Base-by-base conservation (phyloP, 345 rosid species). In the Salix purpurea region DNA sequence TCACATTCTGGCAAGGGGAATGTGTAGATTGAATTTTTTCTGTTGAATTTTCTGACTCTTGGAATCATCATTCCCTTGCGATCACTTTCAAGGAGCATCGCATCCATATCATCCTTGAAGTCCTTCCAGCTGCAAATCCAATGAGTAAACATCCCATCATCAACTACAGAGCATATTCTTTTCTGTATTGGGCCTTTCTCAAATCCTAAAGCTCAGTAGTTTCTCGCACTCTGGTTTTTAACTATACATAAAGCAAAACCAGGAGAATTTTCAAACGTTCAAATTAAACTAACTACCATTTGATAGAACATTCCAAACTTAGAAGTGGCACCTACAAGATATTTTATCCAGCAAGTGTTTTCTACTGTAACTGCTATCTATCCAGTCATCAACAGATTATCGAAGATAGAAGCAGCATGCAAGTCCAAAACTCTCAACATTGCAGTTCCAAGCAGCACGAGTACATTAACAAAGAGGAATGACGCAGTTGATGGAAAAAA, bases 1-100 rank as follows among this genome's bases (percentile, higher is more conserved):
- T 86, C 84, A 44, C 97, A 91, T 78, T 93, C 99, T 2, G 99
- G 96, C 82, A 92, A 89, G 67, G 97, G 99, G 74, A 86, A 93
- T 1, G 89, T 83, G 84, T 95, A 93, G 77, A 95, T 85, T 7
- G 97, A 90, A 76, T 94, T 93, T 81, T 95, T 91, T 34, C 99
- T 81, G 88, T 91, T 93, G 84, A 93, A 84, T 83, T 91, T 95
- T 69, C 84, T 85, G 6, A 93, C 81, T 78, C 92, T 89, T 5
- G 99, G 99, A 67, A 95, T 91, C 83, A 89, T 87, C 80, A 89
- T 81, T 72, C 96, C 97, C 75, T 91, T 93, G 52, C 93, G 90
- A 76, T 95, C 97, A 65, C 91, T 95, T 84, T 95, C 97, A 67
- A 74, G 65, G 1, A 95, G 91, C 97, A 93, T 91, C 8, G 74